Evolutionary conservation across 495 filamentous ascomycete genomes (phyloP).

Genomic region (Podospora pseudoanserina): DNA sequence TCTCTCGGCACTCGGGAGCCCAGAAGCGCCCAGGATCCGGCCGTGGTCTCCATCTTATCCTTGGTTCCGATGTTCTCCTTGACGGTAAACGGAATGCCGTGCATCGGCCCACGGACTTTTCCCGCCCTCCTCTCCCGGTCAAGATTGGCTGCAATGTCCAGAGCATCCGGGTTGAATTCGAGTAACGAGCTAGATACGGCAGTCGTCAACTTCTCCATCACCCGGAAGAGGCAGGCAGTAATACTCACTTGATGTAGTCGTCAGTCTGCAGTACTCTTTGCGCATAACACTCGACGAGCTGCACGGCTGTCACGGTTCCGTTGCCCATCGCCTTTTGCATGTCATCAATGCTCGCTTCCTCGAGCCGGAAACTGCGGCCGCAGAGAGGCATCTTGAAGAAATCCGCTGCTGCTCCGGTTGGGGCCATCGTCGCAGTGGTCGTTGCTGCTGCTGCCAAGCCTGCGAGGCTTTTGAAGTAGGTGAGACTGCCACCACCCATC

Average conservation of each 20-base stretch:
- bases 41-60: conserved; percentile 47
- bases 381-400: conserved; percentile 57
- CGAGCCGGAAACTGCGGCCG: conserved; percentile 53
- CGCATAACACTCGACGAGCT: conserved; percentile 51
- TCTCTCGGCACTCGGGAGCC: conserved; percentile 64
- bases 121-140: conserved; percentile 58
- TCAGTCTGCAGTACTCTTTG: conserved; percentile 54
- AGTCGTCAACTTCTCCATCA: too few species aligned
- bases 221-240: too few species aligned
- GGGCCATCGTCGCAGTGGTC: neutral
- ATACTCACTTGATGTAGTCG: conserved; percentile 55
- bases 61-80: conserved; percentile 53
- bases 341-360: conserved; percentile 52
- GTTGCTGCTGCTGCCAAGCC: conserved; percentile 1
- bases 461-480: neutral
- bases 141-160: conserved; percentile 48
- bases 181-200: conserved; percentile 36
- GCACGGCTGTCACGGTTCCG: conserved; percentile 40
- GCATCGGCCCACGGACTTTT: conserved; percentile 55
- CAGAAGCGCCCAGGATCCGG: conserved; percentile 51
- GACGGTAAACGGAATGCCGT: conserved; percentile 70
- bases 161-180: conserved; percentile 60
- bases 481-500: neutral
- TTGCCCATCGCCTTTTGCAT: conserved; percentile 40
- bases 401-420: neutral